These are phyloP conservation scores for Monosporascus ibericus DNA, from an alignment of 2,329 filamentous ascomycete species.

Conservation along the genomic window DNA sequence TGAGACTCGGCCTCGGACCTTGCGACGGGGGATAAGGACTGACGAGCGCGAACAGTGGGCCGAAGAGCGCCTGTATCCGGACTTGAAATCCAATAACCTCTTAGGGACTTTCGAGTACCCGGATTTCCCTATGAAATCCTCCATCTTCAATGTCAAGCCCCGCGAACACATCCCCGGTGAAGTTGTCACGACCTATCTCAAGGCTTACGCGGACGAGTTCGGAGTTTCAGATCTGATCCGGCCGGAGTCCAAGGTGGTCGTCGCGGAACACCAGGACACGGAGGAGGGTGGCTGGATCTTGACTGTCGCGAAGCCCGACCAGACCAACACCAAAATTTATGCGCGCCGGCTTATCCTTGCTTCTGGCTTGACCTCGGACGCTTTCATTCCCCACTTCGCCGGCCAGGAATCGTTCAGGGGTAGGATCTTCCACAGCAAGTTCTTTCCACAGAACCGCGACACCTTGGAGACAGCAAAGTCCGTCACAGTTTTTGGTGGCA, in stretches of 20 bases:
- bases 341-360: constrained; percentile 52
- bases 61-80: constrained; percentile 58
- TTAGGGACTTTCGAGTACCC: constrained; percentile 67
- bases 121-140: constrained; percentile 63
- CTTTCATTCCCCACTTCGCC: constrained; percentile 46
- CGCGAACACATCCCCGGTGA: constrained; percentile 55
- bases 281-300: constrained; percentile 27
- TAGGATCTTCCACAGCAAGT: constrained; percentile 51
- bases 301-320: constrained; percentile 7
- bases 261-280: constrained; percentile 41
- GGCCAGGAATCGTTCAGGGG: constrained; percentile 44
- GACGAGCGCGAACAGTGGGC: constrained; percentile 45
- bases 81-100: constrained; percentile 69
- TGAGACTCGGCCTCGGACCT: not conserved
- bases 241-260: constrained; percentile 44
- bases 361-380: constrained; percentile 53
- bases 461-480: constrained; percentile 30
- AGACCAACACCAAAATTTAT: constrained; percentile 20
- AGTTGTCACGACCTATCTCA: constrained; percentile 51
- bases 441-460: constrained; percentile 35
- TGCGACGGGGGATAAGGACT: not conserved
- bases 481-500: constrained; percentile 51
- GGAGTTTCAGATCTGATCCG: constrained; percentile 41
- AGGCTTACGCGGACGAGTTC: constrained; percentile 47
- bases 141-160: constrained; percentile 37